Evolutionary conservation across 306 rosid genomes (phyloP).

Genomic region (Dryas alaskensis): DNA sequence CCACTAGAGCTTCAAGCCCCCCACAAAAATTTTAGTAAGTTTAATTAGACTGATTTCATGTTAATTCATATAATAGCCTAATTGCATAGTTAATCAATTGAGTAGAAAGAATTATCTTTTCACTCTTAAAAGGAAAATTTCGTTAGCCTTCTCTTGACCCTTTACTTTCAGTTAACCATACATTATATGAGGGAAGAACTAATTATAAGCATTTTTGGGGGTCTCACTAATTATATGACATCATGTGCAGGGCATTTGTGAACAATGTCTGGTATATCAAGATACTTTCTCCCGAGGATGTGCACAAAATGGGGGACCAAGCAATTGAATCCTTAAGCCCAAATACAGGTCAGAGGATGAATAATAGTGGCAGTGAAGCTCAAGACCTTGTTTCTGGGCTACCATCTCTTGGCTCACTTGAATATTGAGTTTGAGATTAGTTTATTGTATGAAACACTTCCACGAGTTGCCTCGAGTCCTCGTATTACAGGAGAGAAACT

Average conservation of each 20-base stretch:
- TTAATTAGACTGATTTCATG: background rate
- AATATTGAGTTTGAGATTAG: constrained; percentile 50
- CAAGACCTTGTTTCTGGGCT: constrained; percentile 53
- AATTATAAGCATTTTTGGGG: background rate
- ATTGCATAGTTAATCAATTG: background rate
- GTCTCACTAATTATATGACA: constrained; percentile 20
- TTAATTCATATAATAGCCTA: background rate
- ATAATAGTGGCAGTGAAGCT: constrained; percentile 42
- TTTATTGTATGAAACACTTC: background rate
- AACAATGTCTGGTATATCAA: constrained; percentile 84
- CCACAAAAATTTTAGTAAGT: background rate
- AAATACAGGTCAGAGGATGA: constrained; percentile 53
- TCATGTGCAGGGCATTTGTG: constrained; percentile 61
- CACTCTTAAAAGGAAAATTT: background rate
- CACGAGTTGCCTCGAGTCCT: background rate
- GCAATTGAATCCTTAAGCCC: constrained; percentile 57
- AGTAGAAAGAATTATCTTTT: background rate
- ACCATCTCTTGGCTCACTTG: constrained; percentile 59
- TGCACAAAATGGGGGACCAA: constrained; percentile 77
- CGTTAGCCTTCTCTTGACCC: background rate
- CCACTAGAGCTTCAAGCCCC: background rate
- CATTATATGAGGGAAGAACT: background rate
- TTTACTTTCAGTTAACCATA: background rate
- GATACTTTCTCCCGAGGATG: constrained; percentile 79
- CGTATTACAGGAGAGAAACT: background rate